phyloP scores from a whole-genome alignment of 805 yeast species.

The Barnettozyma vustinii region DNA sequence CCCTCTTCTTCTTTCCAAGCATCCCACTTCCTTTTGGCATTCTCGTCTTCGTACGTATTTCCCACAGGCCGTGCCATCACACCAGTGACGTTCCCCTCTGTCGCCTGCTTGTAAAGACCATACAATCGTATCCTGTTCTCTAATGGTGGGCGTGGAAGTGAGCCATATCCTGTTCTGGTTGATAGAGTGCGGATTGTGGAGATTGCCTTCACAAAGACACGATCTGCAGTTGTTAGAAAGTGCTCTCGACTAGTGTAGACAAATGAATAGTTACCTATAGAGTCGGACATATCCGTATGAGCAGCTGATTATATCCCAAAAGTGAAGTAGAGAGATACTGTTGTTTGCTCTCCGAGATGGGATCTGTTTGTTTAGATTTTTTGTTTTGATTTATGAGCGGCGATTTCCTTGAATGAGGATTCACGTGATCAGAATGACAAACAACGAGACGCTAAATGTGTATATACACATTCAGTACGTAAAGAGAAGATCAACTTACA shows the following conservation, averaged over 20 bases:
- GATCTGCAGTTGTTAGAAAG: constrained; percentile 35
- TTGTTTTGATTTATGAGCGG: neutral
- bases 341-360: neutral
- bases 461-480: neutral
- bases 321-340: neutral
- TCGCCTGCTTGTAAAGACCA: constrained; percentile 85
- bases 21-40: constrained; percentile 72
- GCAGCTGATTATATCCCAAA: neutral
- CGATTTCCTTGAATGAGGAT: neutral
- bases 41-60: constrained; percentile 52
- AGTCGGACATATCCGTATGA: constrained; percentile 11
- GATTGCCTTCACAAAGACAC: constrained; percentile 79
- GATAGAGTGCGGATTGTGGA: constrained; percentile 72
- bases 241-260: neutral
- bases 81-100: constrained; percentile 73
- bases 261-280: constrained; percentile 11
- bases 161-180: constrained; percentile 52
- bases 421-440: neutral
- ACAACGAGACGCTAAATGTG: too few species aligned
- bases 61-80: constrained; percentile 65
- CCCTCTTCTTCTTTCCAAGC: constrained; percentile 82
- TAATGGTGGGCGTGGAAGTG: constrained; percentile 73
- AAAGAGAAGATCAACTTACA: neutral
- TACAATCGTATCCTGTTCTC: constrained; percentile 63
- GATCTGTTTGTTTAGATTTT: neutral